A percentile compares a stretch with the other conserved stretches of the same genome.
Conservation (phyloP, 176 grass and related monocot species). For the Cenchrus americanus region DNA sequence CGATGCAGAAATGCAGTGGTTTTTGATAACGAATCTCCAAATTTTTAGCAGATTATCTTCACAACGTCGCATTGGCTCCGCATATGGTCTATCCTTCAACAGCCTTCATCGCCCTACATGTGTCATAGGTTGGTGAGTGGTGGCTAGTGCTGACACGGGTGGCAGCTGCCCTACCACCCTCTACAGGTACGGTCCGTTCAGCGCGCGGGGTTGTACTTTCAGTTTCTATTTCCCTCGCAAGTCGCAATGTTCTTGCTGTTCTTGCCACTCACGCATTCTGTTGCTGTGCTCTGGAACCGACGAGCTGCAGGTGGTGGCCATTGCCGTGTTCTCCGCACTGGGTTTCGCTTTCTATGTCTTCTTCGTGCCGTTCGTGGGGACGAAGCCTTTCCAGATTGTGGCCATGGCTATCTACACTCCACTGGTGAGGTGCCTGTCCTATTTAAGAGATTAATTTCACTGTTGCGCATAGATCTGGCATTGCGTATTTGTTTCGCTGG, state of each 20-base stretch:
- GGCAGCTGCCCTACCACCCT: slow-evolving; percentile 98
- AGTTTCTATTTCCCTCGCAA: background rate
- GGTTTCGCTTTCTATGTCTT: slow-evolving; percentile 99
- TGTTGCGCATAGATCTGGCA: slow-evolving; percentile 31
- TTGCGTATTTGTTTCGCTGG: background rate
- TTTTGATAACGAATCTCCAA: too few species aligned
- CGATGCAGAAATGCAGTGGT: too few species aligned
- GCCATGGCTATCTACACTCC: slow-evolving; percentile 87
- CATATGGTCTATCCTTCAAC: too few species aligned
- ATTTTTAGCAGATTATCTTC: too few species aligned
- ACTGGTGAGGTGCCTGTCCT: slow-evolving; percentile 54
- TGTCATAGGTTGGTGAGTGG: too few species aligned
- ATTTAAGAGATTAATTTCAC: background rate
- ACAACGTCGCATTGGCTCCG: too few species aligned
- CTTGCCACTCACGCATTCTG: background rate
- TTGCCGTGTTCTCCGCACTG: slow-evolving; percentile 89
- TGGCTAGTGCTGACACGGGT: too few species aligned
- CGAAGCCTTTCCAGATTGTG: slow-evolving; percentile 60
- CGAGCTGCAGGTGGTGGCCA: slow-evolving; percentile 77
- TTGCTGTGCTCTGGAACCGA: background rate
- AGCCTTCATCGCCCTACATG: too few species aligned
- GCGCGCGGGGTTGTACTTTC: background rate
- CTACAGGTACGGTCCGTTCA: slow-evolving; percentile 59
- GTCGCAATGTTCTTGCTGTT: slow-evolving; percentile 25
- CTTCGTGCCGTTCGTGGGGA: slow-evolving; percentile 88